Evolutionary conservation across 768 basidiomycete genomes (phyloP).

Genomic region (Russula sp.): DNA sequence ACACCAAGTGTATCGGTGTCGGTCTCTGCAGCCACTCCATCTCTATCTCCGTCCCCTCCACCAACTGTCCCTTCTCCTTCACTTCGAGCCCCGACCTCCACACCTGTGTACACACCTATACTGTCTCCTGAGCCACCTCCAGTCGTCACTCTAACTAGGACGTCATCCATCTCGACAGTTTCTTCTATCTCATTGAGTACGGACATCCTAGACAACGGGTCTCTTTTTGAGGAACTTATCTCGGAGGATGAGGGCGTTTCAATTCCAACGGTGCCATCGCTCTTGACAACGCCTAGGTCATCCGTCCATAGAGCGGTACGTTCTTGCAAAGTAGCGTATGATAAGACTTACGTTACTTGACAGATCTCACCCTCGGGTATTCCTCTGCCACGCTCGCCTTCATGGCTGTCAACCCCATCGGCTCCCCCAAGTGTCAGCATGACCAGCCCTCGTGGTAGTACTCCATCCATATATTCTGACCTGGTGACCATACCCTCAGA

Average conservation of each 20-base stretch:
- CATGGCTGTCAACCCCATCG: constrained; percentile 33
- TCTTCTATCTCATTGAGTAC: constrained; percentile 31
- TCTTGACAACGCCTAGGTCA: constrained; percentile 41
- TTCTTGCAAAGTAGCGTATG: neutral
- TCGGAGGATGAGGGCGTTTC: constrained; percentile 25
- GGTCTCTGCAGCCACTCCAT: constrained; percentile 28
- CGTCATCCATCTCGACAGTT: constrained; percentile 30
- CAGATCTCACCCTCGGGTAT: constrained; percentile 32
- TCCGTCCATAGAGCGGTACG: constrained; percentile 30
- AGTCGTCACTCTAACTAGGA: constrained; percentile 30
- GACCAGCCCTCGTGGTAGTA: constrained; percentile 42
- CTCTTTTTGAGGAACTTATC: constrained; percentile 25
- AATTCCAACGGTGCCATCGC: constrained; percentile 50
- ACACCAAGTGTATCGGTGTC: constrained; percentile 39
- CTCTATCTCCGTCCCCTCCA: constrained; percentile 30
- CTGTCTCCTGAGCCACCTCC: constrained; percentile 21
- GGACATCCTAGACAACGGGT: constrained; percentile 28
- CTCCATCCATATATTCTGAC: constrained; percentile 44
- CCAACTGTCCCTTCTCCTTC: constrained; percentile 30
- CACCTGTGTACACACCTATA: constrained; percentile 12
- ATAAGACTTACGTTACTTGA: constrained; percentile 12
- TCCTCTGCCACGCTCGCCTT: constrained; percentile 33
- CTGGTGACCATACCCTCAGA: constrained; percentile 41
- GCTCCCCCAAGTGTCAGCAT: constrained; percentile 44
- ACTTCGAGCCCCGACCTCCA: constrained; percentile 28